Evolutionary conservation across 441 rosid genomes (phyloP).

Genomic region (Adansonia gregorii): DNA sequence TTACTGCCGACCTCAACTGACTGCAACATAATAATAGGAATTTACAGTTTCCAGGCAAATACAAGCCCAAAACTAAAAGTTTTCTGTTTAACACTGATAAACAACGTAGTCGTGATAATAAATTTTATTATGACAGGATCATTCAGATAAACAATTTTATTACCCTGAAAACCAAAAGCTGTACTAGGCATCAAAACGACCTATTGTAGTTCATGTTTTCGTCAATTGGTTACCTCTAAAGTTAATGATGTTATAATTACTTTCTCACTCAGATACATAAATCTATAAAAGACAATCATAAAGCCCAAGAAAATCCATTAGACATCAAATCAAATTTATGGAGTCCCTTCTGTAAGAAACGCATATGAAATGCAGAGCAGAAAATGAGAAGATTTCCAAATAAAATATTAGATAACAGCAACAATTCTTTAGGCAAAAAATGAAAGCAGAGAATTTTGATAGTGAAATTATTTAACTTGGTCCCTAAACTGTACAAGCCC

Average conservation of each 20-base stretch:
- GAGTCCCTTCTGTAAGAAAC: neutral
- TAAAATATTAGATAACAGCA: neutral
- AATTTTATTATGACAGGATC: neutral
- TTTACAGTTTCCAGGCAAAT: constrained; percentile 1
- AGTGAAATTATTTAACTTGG: neutral
- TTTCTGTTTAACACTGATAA: neutral
- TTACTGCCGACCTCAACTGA: neutral
- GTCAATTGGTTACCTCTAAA: neutral
- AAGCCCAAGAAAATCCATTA: neutral
- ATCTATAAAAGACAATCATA: neutral
- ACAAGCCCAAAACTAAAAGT: constrained; percentile 10
- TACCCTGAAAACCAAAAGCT: neutral
- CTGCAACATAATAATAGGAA: neutral
- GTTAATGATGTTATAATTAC: neutral
- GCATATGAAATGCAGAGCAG: neutral
- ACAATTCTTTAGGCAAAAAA: neutral
- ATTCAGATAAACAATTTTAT: neutral
- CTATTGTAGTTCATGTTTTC: neutral
- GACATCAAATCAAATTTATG: neutral
- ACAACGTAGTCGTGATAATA: neutral
- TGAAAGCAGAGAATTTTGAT: neutral
- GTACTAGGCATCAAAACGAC: neutral
- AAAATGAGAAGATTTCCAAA: neutral
- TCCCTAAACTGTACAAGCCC: neutral
- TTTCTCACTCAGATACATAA: neutral